These are phyloP conservation scores for Colletotrichum shisoi DNA, from an alignment of 2,329 filamentous ascomycete genomes.

Conservation along the genomic window DNA sequence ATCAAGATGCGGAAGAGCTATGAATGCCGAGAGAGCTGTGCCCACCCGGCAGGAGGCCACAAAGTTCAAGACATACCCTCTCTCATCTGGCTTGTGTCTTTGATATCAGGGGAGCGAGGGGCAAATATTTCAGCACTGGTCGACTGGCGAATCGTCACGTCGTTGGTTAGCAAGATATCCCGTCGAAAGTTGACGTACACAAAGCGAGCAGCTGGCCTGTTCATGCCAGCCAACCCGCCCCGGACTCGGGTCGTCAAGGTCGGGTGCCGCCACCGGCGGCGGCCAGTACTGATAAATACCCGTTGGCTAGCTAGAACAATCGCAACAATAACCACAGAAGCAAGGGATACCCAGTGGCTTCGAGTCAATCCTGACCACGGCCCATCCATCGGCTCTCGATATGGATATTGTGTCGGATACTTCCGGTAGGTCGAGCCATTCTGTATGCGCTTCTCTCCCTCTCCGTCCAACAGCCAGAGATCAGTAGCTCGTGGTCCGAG, in stretches of 20 bases:
- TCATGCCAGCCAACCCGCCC: not conserved
- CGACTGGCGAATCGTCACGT: not conserved
- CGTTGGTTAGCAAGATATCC: not conserved
- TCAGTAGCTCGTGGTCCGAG: not conserved
- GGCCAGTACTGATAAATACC: too few relatives aligned
- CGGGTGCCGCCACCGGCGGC: not conserved
- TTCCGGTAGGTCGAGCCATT: not conserved
- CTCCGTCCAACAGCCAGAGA: not conserved
- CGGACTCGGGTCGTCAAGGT: not conserved
- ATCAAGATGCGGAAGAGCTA: not conserved
- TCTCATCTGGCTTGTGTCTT: not conserved
- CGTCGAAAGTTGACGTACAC: not conserved
- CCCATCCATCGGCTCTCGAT: not conserved
- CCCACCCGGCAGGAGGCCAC: not conserved
- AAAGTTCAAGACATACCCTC: not conserved
- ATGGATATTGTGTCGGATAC: not conserved
- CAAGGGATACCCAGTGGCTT: not conserved
- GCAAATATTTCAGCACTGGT: not conserved
- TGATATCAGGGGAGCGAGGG: not conserved
- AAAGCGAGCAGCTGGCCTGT: not conserved
- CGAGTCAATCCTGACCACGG: not conserved
- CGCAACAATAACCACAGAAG: not conserved
- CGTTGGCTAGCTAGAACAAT: not conserved
- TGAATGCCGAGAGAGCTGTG: slow-evolving; percentile 6
- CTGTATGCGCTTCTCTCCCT: too few relatives aligned